Base-by-base conservation (phyloP, 1,284 basidiomycete species). In the Mycosarcoma maydis region DNA sequence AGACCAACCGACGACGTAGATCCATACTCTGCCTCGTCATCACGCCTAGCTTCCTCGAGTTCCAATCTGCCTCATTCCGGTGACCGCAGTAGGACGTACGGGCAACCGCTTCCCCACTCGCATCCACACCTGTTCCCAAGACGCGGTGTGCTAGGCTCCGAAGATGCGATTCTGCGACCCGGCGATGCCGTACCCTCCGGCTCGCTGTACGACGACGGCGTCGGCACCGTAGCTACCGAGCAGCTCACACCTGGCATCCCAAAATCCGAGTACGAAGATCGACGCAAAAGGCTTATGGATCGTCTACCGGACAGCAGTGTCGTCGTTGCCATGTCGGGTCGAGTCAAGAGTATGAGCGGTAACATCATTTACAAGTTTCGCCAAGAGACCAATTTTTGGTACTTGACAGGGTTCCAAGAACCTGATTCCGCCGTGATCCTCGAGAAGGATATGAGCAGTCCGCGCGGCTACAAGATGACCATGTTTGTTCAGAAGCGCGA, bases 201-300 rank as follows among this genome's bases (percentile, higher is more conserved):
- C 36, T 22, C 33, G 3, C 38, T 60, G 14, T 59, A 59, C 39
- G 64, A 67, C 32, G 40, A 46, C 3, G 57, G 61, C 24, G 53
- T 57, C 14, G 73, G 70, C 22, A 40, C 49, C 27, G 69, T 75
- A 2, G 77, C 79, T 0, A 48, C 43, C 16, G 70, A 76, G 17
- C 90, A 97, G 70, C 85, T 94, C 22, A 97, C 93, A 0, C 90
- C 92, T 0, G 94, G 94, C 10, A 92, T 98, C 59, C 85, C 89
- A 1, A 84, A 85, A 8, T 83, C 85, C 22, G 96, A 98, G 72
- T 98, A 96, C 84, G 91, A 94, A 65, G 82, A 82, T n/a, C 85
- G 95, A 43, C 84, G 95, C 60, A 84, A 83, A 60, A 85, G 82
- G 17, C 85, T 98, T 23, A 91, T 98, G 88, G 86, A 90, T 16